Evolutionary conservation across 1,139 yeast species (phyloP), one percentile per base, ranked within the genome.

Genomic region (Geotrichum macrosporum): DNA sequence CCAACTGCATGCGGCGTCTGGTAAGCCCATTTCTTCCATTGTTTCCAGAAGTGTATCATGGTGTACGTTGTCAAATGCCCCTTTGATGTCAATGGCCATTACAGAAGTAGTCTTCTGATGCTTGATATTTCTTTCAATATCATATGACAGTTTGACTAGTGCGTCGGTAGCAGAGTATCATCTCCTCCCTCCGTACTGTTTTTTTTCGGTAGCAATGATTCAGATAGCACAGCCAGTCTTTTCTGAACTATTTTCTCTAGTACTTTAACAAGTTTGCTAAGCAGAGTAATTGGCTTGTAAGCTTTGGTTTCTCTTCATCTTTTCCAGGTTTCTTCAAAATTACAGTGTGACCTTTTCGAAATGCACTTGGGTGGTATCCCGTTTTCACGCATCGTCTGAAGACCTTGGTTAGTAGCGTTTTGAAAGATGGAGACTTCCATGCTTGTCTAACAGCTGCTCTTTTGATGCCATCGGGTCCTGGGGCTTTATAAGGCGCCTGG

Each of bases 11-110:
- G 48, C 27, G 8, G 46, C 44, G 9, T 30, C 12, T 12, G 50
- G 53, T 4, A 51, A 19, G 5, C 26, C 18, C 37, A 44, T 35
- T 8, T 46, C 27, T 24, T 19, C 27, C 44, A 52, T 22, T 3
- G 26, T 44, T 4, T 30, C 34, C 13, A 50, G 16, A 15, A 52
- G 33, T 6, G 45, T 49, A 24, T 50, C 45, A 10, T 41, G 15
- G 31, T 52, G 37, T 9, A 53, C 53, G 32, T 50, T 44, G 35
- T 50, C 53, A 29, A 53, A 53, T 4, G 55, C 56, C 3, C 53
- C 55, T 41, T 50, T 43, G 40, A 43, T 42, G 44, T 48, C 56
- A 8, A 51, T 51, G 32, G 44, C 20, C 37, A 52, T 27, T 13
- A 38, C 33, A 1, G 30, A n/a, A 8, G 50, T 40, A n/a, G 6